These are phyloP conservation scores for Hygrophoropsis aurantiaca DNA, from an alignment of 768 basidiomycete genomes.

Conservation along the genomic window DNA sequence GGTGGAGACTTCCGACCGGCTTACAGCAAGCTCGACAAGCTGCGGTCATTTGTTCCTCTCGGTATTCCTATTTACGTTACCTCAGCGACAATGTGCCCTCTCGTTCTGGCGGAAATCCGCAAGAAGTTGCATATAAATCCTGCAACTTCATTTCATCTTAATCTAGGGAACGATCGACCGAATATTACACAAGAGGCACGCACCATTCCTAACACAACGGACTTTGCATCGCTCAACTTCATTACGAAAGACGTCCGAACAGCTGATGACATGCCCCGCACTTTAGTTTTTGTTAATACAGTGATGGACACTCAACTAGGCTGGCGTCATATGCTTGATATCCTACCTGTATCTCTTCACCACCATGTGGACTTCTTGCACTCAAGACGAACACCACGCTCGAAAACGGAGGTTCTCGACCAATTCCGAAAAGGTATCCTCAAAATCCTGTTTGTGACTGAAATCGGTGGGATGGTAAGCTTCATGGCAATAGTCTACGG, in stretches of 20 bases:
- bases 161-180: slow-evolving; percentile 36
- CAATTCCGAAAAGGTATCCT: slow-evolving; percentile 22
- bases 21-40: slow-evolving; percentile 25
- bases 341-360: slow-evolving; percentile 6
- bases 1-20: slow-evolving; percentile 32
- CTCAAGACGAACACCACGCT: slow-evolving; percentile 15
- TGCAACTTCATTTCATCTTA: slow-evolving; percentile 27
- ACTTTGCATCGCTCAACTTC: slow-evolving; percentile 21
- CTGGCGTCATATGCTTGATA: slow-evolving; percentile 8
- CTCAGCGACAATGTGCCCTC: slow-evolving; percentile 34
- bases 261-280: slow-evolving; percentile 6
- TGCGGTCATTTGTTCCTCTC: slow-evolving; percentile 29
- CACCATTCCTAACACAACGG: slow-evolving; percentile 18
- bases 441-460: slow-evolving; percentile 30
- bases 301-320: slow-evolving; percentile 17
- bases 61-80: slow-evolving; percentile 25
- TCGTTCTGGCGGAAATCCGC: slow-evolving; percentile 24
- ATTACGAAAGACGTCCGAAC: slow-evolving; percentile 9
- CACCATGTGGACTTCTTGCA: slow-evolving; percentile 24
- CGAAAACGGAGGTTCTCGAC: slow-evolving; percentile 22
- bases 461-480: slow-evolving; percentile 38
- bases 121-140: slow-evolving; percentile 22
- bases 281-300: slow-evolving; percentile 19
- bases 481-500: neutral
- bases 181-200: slow-evolving; percentile 31